These are phyloP conservation scores for Lipomyces lipofer DNA, from an alignment of 805 yeast species.

Conservation along the genomic window DNA sequence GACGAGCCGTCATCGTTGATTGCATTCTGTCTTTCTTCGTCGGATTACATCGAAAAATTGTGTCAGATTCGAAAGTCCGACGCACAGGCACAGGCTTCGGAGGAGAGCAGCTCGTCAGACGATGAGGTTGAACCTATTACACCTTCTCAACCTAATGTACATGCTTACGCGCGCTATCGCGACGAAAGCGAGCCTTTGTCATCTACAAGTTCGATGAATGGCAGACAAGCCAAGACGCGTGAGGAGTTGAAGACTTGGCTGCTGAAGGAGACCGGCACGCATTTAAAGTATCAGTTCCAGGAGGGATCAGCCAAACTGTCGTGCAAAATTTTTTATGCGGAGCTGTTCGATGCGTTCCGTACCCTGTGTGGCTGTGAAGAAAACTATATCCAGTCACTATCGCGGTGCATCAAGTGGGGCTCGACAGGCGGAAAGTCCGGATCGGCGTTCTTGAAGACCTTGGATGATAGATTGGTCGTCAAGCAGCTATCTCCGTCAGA, in stretches of 20 bases:
- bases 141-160: slow-evolving; percentile 16
- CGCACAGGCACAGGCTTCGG: slow-evolving; percentile 13
- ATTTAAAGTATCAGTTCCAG: slow-evolving; percentile 85
- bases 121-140: slow-evolving; percentile 16
- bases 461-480: slow-evolving; percentile 84
- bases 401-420: slow-evolving; percentile 94
- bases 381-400: slow-evolving; percentile 80
- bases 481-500: slow-evolving; percentile 88
- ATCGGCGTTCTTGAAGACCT: slow-evolving; percentile 85
- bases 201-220: slow-evolving; percentile 14
- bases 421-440: slow-evolving; percentile 97
- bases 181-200: slow-evolving; percentile 3
- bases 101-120: slow-evolving; percentile 13
- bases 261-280: slow-evolving; percentile 83
- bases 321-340: slow-evolving; percentile 92
- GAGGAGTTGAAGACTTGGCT: slow-evolving; percentile 60
- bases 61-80: slow-evolving; percentile 40
- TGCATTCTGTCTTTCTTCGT: slow-evolving; percentile 85
- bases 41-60: slow-evolving; percentile 74
- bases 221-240: slow-evolving; percentile 4
- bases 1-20: slow-evolving; percentile 95
- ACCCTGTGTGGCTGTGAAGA: slow-evolving; percentile 75
- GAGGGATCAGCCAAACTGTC: slow-evolving; percentile 81
- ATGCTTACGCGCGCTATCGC: slow-evolving; percentile 10
- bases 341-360: slow-evolving; percentile 93